Evolutionary conservation across 1,139 yeast species (phyloP), one percentile per base, ranked within the genome.

Genomic region (Debaryomycetaceae sp.): DNA sequence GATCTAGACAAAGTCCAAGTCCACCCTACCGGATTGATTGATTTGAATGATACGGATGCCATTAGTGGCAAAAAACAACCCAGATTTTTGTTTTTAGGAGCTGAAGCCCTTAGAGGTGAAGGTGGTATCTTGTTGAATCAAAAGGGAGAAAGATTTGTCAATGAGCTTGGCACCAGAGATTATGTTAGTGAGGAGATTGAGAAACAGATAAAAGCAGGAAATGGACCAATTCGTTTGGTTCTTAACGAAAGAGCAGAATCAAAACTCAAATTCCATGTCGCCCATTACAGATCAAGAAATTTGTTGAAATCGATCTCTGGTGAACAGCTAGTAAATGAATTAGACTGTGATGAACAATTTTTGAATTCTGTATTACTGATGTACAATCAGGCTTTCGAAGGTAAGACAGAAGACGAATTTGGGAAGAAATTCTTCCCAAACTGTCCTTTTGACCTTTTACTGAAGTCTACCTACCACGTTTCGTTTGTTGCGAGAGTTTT

Each of bases 21-120:
- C 13, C 91, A 84, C 54, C 96, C 96, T 23, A 85, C 95, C 6
- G 95, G 95, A 0, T 76, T 87, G 54, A 76, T 87, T 49, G 87
- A 84, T 53, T 83, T 83, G 41, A 69, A 75, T 45, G 87, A 83
- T 52, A 72, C 69, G 17, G 78, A 75, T 11, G 72, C 71, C 8
- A 68, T 72, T 41, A 49, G 46, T 9, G 75, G 77, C 5, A 62
- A 59, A 47, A 72, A 69, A 38, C 52, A 56, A 1, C 78, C 78
- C 1, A 54, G 78, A 37, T 83, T 83, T 66, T 78, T 84, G 52
- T 83, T 85, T 55, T 68, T 86, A 39, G 90, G 90, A 13, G 93
- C 93, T 2, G 93, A 86, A 59, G 88, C 89, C 0, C 66, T 87
- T 36, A 73, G 93, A 56, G 91, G 91, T 6, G 81, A 83, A 57